These are phyloP conservation scores for Apophysomyces elegans DNA, from an alignment of 371 early-diverging fungal genomes.

Conservation along the genomic window DNA sequence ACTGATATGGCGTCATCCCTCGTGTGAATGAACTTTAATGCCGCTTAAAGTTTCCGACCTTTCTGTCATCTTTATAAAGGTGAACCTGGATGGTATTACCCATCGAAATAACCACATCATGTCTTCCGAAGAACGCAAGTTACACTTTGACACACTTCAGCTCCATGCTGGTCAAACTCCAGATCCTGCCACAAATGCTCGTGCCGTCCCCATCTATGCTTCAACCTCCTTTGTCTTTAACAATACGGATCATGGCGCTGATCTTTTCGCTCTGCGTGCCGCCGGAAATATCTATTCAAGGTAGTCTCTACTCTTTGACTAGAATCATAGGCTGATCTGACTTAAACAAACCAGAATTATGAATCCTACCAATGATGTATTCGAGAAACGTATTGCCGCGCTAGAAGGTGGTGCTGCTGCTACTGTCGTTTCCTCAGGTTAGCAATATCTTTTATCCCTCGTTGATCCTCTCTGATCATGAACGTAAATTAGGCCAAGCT, in stretches of 20 bases:
- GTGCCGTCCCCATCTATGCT: constrained; percentile 91
- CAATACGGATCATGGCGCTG: constrained; percentile 76
- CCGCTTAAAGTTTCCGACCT: neutral
- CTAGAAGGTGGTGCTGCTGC: constrained; percentile 82
- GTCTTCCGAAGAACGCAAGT: constrained; percentile 30
- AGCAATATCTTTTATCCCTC: neutral
- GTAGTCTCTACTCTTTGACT: constrained; percentile 23
- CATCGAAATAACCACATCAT: neutral
- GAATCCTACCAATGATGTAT: constrained; percentile 89
- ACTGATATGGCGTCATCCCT: constrained; percentile 1
- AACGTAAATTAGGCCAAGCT: constrained; percentile 74
- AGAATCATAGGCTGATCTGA: neutral
- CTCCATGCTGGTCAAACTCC: constrained; percentile 85
- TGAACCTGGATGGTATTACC: neutral
- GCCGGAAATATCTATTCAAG: constrained; percentile 80
- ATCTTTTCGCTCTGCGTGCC: constrained; percentile 73
- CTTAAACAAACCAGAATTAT: constrained; percentile 29
- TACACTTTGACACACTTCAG: constrained; percentile 86
- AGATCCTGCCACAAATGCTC: constrained; percentile 74
- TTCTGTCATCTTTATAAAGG: neutral
- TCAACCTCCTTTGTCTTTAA: constrained; percentile 82
- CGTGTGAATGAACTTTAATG: constrained; percentile 6
- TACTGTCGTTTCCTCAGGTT: constrained; percentile 59
- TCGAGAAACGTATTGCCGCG: constrained; percentile 89
- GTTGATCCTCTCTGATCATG: neutral